These are phyloP conservation scores for Usnea hakonensis DNA, from an alignment of 495 filamentous ascomycete species.

Conservation along the genomic window DNA sequence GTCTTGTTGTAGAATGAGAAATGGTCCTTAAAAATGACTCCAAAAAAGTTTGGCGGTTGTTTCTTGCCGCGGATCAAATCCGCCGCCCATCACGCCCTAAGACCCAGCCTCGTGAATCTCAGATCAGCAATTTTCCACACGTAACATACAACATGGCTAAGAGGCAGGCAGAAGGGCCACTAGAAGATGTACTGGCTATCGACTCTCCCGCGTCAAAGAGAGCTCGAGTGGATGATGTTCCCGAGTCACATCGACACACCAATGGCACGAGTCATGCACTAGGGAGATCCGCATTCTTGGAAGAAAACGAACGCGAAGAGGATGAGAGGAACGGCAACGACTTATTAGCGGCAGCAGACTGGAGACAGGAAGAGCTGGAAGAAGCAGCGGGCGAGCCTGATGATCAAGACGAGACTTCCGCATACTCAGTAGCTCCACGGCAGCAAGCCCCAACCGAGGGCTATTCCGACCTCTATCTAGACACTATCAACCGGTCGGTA, in stretches of 20 bases:
- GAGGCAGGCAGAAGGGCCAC: slow-evolving; percentile 64
- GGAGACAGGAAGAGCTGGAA: slow-evolving; percentile 35
- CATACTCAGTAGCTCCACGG: slow-evolving; percentile 42
- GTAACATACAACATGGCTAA: slow-evolving; percentile 52
- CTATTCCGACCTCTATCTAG: slow-evolving; percentile 93
- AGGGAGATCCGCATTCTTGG: slow-evolving; percentile 36
- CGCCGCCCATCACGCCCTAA: background rate
- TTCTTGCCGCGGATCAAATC: background rate
- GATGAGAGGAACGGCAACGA: slow-evolving; percentile 35
- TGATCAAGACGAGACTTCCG: slow-evolving; percentile 36
- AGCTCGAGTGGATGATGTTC: slow-evolving; percentile 55
- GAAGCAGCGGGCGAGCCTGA: slow-evolving; percentile 35
- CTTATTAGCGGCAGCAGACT: slow-evolving; percentile 34
- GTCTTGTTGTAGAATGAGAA: background rate
- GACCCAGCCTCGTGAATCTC: background rate
- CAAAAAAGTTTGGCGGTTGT: background rate
- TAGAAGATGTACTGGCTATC: slow-evolving; percentile 53
- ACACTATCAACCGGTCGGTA: slow-evolving; percentile 82
- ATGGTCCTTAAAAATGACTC: background rate
- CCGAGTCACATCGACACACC: slow-evolving; percentile 22
- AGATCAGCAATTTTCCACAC: background rate
- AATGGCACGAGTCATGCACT: slow-evolving; percentile 30
- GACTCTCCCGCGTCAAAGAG: slow-evolving; percentile 73
- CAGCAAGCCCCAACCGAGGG: slow-evolving; percentile 77
- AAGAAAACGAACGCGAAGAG: slow-evolving; percentile 29